phyloP scores from a whole-genome alignment of 208 protist genomes.

The Trypanosoma brucei region DNA sequence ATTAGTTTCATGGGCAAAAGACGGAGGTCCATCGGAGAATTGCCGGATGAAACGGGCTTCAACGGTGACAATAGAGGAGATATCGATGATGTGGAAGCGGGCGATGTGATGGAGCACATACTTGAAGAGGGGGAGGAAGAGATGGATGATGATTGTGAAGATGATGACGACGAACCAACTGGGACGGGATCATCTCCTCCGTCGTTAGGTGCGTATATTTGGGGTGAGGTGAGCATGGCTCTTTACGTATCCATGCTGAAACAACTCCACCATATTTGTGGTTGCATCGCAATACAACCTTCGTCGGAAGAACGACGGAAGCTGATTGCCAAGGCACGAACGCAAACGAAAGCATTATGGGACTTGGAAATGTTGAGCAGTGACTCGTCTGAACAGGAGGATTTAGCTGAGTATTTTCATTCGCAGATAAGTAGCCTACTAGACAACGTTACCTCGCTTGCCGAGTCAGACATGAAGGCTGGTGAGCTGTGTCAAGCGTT shows the following conservation, averaged over 20 bases:
- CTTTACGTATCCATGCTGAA: slow-evolving; percentile 29
- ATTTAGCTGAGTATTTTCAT: slow-evolving; percentile 10
- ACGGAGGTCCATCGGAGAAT: neutral
- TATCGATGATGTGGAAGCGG: neutral
- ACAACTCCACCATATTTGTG: slow-evolving; percentile 24
- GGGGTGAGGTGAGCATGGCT: slow-evolving; percentile 61
- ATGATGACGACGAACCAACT: neutral
- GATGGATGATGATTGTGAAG: neutral
- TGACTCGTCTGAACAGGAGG: neutral
- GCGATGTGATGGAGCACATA: neutral
- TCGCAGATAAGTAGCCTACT: slow-evolving; percentile 4
- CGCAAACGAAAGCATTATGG: slow-evolving; percentile 10
- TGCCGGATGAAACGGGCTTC: neutral
- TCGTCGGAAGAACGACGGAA: slow-evolving; percentile 11
- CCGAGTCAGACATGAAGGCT: slow-evolving; percentile 4
- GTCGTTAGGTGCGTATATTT: slow-evolving; percentile 59
- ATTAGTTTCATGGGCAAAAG: slow-evolving; percentile 7
- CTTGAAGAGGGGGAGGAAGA: neutral
- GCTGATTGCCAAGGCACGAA: slow-evolving; percentile 20
- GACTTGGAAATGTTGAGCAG: neutral
- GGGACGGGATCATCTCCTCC: slow-evolving; percentile 2
- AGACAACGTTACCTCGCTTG: slow-evolving; percentile 8
- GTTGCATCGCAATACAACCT: slow-evolving; percentile 15
- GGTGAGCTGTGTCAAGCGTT: slow-evolving; percentile 27
- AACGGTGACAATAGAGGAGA: slow-evolving; percentile 1